Base-by-base conservation (phyloP, 2,329 filamentous ascomycete genomes). In the Alternaria sp. region DNA sequence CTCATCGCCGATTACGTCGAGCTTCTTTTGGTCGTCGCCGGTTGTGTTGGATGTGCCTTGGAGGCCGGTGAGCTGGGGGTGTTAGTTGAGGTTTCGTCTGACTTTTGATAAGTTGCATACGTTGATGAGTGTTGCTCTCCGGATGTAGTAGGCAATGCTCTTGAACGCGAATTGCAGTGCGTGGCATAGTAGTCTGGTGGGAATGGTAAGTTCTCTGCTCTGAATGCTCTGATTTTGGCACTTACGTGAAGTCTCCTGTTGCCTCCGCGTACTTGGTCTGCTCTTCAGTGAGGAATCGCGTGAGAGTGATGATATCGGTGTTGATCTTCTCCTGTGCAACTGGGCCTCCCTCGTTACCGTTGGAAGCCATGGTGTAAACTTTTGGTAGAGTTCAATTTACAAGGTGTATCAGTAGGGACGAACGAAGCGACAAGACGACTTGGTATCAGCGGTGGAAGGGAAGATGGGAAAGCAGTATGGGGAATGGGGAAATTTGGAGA, bases 91-190 rank as follows among this genome's bases (percentile, higher is more conserved):
- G 52, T 50, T 19, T 30, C 30, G 26, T 28, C 0, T 28, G 15
- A 7, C 6, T 10, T n/a, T 2, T 17, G n/a, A 13, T 5, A 13
- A 4, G 10, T 66, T 49, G 56, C 80, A 54, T 71, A 82, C 81
- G 86, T 97, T 97, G 84, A 98, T 95, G 69, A 99, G 86, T 23
- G 93, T 95, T 36, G 95, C 93, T 81, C 96, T 91, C 76, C 95
- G 94, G 82, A 99, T 99, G 86, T 97, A 99, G 87, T 98, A 97
- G 74, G 96, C 93, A 81, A 99, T 99, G 71, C 93, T 97, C 86
- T 99, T 99, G 91, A 99, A 99, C 69, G 96, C 95, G 86, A 98
- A 99, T 83, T 98, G 96, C 63, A 99, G 91, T 64, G 96, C 94
- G 81, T 99, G 96, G 87, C 93, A 97, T 64, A 99, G 89, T 57